Percentiles rank a stretch among this genome's conserved stretches.
These are phyloP conservation scores for Nymphaea thermarum DNA, from an alignment of 164 flowering plant species.

Conservation along the genomic window DNA sequence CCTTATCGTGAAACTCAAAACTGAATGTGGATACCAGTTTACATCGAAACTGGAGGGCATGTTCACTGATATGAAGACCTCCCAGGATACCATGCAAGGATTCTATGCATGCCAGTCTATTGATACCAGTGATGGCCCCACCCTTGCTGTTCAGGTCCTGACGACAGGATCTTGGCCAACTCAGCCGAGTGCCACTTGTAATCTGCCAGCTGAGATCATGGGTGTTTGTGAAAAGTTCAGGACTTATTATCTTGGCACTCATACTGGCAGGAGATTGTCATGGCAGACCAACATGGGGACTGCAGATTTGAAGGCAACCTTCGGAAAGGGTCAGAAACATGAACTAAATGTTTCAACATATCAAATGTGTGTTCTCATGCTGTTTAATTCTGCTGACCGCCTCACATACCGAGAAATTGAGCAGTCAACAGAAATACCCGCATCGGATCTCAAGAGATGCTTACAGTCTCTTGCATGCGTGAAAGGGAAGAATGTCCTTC, in stretches of 20 bases:
- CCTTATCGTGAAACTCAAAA: conserved; percentile 55
- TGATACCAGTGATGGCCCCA: conserved; percentile 55
- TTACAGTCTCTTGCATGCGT: conserved; percentile 56
- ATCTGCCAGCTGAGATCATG: conserved; percentile 44
- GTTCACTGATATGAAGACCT: conserved; percentile 90
- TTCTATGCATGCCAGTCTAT: conserved; percentile 38
- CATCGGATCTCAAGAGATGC: conserved; percentile 48
- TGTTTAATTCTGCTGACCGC: conserved; percentile 38
- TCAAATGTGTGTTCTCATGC: conserved; percentile 59
- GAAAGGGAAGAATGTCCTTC: conserved; percentile 67
- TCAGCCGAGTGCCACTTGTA: conserved; percentile 54
- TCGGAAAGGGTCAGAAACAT: conserved; percentile 82
- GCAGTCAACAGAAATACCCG: conserved; percentile 54
- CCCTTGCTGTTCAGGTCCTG: conserved; percentile 52
- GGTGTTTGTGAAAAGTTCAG: conserved; percentile 47
- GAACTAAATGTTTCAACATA: conserved; percentile 88
- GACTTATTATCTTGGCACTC: conserved; percentile 45
- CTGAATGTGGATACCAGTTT: conserved; percentile 66
- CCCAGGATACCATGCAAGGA: conserved; percentile 58
- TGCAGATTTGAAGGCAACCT: conserved; percentile 40
- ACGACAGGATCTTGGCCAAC: conserved; percentile 70
- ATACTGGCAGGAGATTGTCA: conserved; percentile 42
- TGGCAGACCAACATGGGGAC: conserved; percentile 65
- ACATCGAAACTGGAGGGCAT: conserved; percentile 66
- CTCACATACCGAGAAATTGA: conserved; percentile 41